Evolutionary conservation across 2,329 filamentous ascomycete species (phyloP).

Genomic region (Rutstroemia sp.): DNA sequence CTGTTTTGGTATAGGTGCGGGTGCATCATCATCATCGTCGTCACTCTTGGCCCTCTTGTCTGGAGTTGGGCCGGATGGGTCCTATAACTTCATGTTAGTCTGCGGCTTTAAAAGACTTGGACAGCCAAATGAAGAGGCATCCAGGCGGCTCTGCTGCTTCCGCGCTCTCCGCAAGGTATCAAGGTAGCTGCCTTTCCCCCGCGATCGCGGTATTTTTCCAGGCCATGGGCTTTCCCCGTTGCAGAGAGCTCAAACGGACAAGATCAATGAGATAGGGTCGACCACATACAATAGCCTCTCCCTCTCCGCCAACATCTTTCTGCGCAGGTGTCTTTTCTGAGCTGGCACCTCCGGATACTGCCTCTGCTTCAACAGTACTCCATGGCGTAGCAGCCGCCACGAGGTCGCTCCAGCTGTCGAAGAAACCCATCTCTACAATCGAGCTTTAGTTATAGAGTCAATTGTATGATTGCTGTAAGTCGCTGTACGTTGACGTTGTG

Average conservation of each 20-base stretch:
- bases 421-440: conserved; percentile 51
- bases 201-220: background rate
- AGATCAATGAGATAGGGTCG: background rate
- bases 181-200: background rate
- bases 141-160: background rate
- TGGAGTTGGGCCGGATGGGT: conserved; percentile 14
- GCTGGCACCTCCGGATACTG: conserved; percentile 23
- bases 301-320: conserved; percentile 40
- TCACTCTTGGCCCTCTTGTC: conserved; percentile 18
- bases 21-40: conserved; percentile 31
- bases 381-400: conserved; percentile 59
- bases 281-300: conserved; percentile 20
- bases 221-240: no score
- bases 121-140: background rate
- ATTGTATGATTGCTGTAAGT: conserved; percentile 6
- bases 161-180: background rate
- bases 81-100: conserved; percentile 10
- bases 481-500: conserved; percentile 6
- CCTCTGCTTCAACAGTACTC: conserved; percentile 58
- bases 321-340: conserved; percentile 39
- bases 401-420: conserved; percentile 57
- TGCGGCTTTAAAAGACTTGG: background rate
- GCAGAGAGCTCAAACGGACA: no score
- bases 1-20: conserved; percentile 1
- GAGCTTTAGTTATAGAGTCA: conserved; percentile 10